These are phyloP conservation scores for Tolypocladium ovalisporum DNA, from an alignment of 2,329 filamentous ascomycete genomes.

Conservation along the genomic window DNA sequence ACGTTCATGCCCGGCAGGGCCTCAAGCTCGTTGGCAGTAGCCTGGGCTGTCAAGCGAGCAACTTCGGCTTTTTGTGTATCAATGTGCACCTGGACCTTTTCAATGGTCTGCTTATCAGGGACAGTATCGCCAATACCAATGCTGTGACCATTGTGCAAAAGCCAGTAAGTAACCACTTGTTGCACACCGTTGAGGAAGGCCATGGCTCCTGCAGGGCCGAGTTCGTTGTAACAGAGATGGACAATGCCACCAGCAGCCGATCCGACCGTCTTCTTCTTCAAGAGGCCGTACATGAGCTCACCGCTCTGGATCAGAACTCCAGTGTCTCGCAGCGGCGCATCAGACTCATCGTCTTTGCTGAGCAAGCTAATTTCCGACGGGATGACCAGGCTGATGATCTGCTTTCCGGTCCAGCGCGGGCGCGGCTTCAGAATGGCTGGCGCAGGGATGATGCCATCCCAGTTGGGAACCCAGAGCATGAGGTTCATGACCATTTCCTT, in stretches of 20 bases:
- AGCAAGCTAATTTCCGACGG: conserved; percentile 76
- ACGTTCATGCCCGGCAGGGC: conserved; percentile 97
- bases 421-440: conserved; percentile 90
- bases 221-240: conserved; percentile 93
- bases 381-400: conserved; percentile 89
- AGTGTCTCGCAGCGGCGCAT: conserved; percentile 58
- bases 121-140: conserved; percentile 98
- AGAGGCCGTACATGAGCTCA: conserved; percentile 78
- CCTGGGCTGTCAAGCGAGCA: conserved; percentile 59
- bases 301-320: conserved; percentile 77
- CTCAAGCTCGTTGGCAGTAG: conserved; percentile 80
- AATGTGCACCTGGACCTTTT: conserved; percentile 74
- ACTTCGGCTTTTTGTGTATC: conserved; percentile 74
- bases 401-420: conserved; percentile 95
- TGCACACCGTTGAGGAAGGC: conserved; percentile 94
- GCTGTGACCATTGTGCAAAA: conserved; percentile 90
- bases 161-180: conserved; percentile 93
- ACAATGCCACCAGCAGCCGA: conserved; percentile 84
- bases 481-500: conserved; percentile 94
- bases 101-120: conserved; percentile 75
- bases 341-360: conserved; percentile 50
- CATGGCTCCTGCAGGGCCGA: conserved; percentile 76
- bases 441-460: conserved; percentile 88
- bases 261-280: conserved; percentile 91
- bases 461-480: conserved; percentile 93